Percentiles rank a stretch among this genome's conserved stretches.
These are phyloP conservation scores for Syncephalis fuscata DNA, from an alignment of 371 early-diverging fungal genomes.

Conservation along the genomic window DNA sequence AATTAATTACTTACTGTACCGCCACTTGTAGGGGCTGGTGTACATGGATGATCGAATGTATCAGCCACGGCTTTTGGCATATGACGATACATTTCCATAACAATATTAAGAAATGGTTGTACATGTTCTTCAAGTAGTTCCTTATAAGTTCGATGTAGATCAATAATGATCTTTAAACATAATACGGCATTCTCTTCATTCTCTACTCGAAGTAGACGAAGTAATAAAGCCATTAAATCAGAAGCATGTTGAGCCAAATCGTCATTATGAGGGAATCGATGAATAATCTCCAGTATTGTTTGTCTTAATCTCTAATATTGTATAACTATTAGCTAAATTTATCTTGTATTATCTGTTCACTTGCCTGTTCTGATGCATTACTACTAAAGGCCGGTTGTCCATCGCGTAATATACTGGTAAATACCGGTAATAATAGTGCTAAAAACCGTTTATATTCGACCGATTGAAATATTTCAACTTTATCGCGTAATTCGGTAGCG, in stretches of 20 bases:
- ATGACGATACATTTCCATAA: constrained; percentile 79
- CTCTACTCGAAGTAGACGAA: constrained; percentile 69
- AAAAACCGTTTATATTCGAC: constrained; percentile 70
- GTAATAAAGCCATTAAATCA: constrained; percentile 39
- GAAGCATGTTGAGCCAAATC: constrained; percentile 41
- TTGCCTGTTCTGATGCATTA: constrained; percentile 71
- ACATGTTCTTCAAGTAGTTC: constrained; percentile 69
- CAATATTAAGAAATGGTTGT: constrained; percentile 77
- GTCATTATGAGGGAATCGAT: constrained; percentile 80
- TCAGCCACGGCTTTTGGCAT: constrained; percentile 73
- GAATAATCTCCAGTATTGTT: constrained; percentile 80
- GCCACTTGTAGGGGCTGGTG: constrained; percentile 19
- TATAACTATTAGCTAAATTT: not conserved
- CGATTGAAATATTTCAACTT: constrained; percentile 74
- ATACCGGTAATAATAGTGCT: constrained; percentile 62
- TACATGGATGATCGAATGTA: constrained; percentile 52
- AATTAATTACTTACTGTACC: constrained; percentile 30
- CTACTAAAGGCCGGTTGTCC: constrained; percentile 64
- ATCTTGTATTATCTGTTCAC: not conserved
- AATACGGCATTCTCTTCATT: constrained; percentile 95
- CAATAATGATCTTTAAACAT: constrained; percentile 83
- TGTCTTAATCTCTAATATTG: constrained; percentile 68
- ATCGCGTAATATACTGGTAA: constrained; percentile 55
- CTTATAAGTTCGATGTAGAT: constrained; percentile 78
- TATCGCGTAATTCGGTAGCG: constrained; percentile 80